Evolutionary conservation across 2,329 filamentous ascomycete species (phyloP).

Genomic region (Metarhizium album): DNA sequence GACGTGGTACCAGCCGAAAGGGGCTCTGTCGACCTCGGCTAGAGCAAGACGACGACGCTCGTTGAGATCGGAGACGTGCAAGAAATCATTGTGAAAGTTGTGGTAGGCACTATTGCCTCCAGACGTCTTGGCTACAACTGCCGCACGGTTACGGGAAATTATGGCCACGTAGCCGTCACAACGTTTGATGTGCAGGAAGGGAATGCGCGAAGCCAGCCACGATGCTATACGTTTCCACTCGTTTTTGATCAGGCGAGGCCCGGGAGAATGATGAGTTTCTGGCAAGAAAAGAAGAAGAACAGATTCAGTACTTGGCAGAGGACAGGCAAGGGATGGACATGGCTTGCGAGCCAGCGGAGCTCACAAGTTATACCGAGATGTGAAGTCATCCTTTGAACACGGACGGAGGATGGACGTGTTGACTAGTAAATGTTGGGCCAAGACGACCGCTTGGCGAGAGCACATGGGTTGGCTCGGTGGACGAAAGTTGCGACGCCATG

Average conservation of each 20-base stretch:
- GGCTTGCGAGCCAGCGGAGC: neutral
- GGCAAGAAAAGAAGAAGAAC: neutral
- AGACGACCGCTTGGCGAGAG: neutral
- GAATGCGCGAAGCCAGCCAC: neutral
- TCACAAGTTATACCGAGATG: neutral
- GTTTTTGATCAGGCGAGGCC: neutral
- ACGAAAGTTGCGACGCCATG: neutral
- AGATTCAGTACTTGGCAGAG: neutral
- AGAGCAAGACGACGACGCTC: slow-evolving; percentile 71
- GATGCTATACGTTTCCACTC: neutral
- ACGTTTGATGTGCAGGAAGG: neutral
- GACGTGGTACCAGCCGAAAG: slow-evolving; percentile 78
- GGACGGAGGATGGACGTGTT: neutral
- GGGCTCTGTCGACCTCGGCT: slow-evolving; percentile 70
- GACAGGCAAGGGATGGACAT: neutral
- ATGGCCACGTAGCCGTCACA: neutral
- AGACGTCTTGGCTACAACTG: slow-evolving; percentile 33
- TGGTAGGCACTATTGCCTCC: slow-evolving; percentile 63
- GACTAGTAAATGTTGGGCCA: neutral
- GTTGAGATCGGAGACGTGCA: slow-evolving; percentile 56
- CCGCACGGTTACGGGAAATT: slow-evolving; percentile 7
- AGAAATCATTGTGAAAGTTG: slow-evolving; percentile 68
- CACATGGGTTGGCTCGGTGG: neutral
- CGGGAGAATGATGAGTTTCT: neutral
- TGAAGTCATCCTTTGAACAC: neutral